These are phyloP conservation scores for Talaromyces proteolyticus DNA, from an alignment of 495 filamentous ascomycete genomes.

Conservation along the genomic window DNA sequence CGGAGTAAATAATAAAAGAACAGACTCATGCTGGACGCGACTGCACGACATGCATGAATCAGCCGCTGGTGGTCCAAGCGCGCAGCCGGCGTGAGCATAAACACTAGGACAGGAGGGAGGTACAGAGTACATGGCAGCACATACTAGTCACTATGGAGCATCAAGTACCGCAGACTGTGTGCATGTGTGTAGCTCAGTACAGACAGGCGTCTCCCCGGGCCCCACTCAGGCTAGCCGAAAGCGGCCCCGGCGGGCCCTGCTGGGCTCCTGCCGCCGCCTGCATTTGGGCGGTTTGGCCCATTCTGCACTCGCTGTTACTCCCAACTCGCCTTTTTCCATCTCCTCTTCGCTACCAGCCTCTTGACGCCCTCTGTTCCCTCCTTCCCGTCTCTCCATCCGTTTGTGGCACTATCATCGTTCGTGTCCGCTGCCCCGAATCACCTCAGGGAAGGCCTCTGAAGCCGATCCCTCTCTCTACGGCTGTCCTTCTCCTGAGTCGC, in stretches of 20 bases:
- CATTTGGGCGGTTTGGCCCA: background rate
- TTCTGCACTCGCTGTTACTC: conserved; percentile 10
- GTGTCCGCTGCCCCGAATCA: background rate
- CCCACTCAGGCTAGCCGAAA: background rate
- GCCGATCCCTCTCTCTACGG: background rate
- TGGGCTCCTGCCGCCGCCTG: background rate
- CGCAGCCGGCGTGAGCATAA: too few relatives aligned
- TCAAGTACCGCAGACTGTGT: too few relatives aligned
- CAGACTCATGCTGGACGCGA: too few relatives aligned
- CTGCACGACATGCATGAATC: too few relatives aligned
- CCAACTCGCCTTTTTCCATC: conserved; percentile 4
- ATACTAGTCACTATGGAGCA: too few relatives aligned
- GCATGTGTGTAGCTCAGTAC: background rate
- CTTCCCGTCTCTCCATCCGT: background rate
- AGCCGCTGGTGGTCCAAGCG: too few relatives aligned
- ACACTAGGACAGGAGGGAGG: too few relatives aligned
- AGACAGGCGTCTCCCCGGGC: background rate
- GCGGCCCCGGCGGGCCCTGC: background rate
- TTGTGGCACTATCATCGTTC: background rate
- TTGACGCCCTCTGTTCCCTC: background rate
- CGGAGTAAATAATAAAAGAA: too few relatives aligned
- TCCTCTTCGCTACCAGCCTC: conserved; percentile 1
- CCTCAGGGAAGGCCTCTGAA: background rate
- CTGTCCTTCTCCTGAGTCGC: background rate
- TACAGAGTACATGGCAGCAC: too few relatives aligned